A percentile compares a stretch with the other conserved stretches of the same genome.
Conservation (phyloP, 306 rosid genomes). For the Vigna mungo region DNA sequence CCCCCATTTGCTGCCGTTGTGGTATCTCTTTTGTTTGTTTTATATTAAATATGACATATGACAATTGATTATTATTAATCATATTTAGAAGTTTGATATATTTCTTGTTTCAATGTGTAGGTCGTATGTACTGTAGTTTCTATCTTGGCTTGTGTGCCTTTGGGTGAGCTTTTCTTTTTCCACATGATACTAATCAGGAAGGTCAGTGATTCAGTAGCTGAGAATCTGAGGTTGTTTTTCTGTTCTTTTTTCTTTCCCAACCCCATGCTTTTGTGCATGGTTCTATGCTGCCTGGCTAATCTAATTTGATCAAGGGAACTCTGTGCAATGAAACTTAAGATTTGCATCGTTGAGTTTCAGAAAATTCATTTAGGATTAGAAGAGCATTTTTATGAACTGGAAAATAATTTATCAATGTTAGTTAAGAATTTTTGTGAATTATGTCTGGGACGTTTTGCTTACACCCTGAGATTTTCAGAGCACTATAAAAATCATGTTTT, state of each 20-base stretch:
- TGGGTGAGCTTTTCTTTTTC: conserved; percentile 96
- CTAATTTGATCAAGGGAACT: conserved; percentile 31
- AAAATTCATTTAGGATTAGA: conserved; percentile 16
- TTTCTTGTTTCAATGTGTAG: conserved; percentile 57
- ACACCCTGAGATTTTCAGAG: conserved; percentile 27
- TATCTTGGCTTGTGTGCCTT: conserved; percentile 88
- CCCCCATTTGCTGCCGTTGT: conserved; percentile 95
- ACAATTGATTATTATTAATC: conserved; percentile 29
- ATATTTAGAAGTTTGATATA: conserved; percentile 43
- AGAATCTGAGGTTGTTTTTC: conserved; percentile 54
- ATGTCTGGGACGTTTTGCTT: conserved; percentile 21
- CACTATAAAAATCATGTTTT: neutral
- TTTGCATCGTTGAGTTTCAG: conserved; percentile 14
- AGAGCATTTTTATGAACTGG: conserved; percentile 11
- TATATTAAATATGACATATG: conserved; percentile 31
- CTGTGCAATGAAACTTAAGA: conserved; percentile 34
- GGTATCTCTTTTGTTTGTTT: conserved; percentile 57
- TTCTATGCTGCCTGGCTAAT: conserved; percentile 26
- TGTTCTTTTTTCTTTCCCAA: conserved; percentile 38
- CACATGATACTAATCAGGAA: conserved; percentile 94
- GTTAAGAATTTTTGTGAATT: neutral
- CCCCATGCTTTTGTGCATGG: conserved; percentile 29
- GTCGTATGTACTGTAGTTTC: conserved; percentile 90
- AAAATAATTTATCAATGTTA: conserved; percentile 1
- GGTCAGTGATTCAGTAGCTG: conserved; percentile 76